Evolutionary conservation across 2,329 filamentous ascomycete genomes (phyloP).

Genomic region (Macrophomina pseudophaseolina): DNA sequence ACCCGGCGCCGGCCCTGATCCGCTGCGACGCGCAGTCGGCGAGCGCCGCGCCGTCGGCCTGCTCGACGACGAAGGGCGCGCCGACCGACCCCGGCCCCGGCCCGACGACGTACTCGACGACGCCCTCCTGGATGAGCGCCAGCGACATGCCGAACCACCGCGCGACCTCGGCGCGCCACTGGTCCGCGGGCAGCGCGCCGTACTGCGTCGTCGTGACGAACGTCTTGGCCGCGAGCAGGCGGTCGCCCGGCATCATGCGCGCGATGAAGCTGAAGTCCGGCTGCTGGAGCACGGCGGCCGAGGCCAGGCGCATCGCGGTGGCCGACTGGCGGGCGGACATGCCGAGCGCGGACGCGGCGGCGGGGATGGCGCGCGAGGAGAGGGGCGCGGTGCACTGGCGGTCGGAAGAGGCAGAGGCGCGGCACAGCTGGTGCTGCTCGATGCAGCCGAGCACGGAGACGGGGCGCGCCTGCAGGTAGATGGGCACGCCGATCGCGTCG

Average conservation of each 20-base stretch:
- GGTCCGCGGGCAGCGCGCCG: background rate
- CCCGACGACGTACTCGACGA: constrained; percentile 66
- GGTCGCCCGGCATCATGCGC: constrained; percentile 6
- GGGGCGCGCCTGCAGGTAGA: background rate
- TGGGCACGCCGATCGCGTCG: background rate
- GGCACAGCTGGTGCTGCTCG: constrained; percentile 5
- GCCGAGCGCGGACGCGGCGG: background rate
- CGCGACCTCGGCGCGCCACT: constrained; percentile 68
- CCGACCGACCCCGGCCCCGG: background rate
- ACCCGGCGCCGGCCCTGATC: background rate
- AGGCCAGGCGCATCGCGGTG: background rate
- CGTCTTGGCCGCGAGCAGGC: background rate
- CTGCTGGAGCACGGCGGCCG: background rate
- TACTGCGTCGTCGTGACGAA: background rate
- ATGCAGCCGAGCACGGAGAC: background rate
- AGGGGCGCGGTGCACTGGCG: background rate
- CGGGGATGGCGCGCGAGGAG: background rate
- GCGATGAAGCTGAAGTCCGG: background rate
- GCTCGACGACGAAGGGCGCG: background rate
- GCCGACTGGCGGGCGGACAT: background rate
- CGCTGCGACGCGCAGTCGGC: background rate
- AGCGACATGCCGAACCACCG: constrained; percentile 87
- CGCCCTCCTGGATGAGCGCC: constrained; percentile 74
- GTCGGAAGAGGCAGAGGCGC: background rate
- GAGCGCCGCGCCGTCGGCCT: background rate